Percentiles rank a stretch among this genome's conserved stretches.
Evolutionary conservation across 73 alveolate genomes (phyloP).

Genomic region (Durusdinium trenchii): DNA sequence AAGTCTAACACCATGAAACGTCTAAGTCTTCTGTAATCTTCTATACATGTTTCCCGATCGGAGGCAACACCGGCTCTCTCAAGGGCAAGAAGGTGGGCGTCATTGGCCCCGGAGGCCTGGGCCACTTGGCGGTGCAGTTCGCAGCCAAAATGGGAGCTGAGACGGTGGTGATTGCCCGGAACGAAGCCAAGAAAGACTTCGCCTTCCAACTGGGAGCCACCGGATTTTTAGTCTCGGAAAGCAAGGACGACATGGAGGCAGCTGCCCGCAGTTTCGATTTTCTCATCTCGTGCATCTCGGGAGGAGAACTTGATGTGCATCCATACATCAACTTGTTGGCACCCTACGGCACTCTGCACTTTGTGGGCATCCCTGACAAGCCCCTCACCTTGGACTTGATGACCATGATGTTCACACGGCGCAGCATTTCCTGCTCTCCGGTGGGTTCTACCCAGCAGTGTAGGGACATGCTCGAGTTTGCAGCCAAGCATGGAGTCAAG

Average conservation of each 20-base stretch:
- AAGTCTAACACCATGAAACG: too few species aligned
- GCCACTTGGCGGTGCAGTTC: conserved; percentile 25
- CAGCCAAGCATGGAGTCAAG: conserved; percentile 23
- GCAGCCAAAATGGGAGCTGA: conserved; percentile 46
- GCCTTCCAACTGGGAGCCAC: conserved; percentile 41
- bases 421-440: not conserved
- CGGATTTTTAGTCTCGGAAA: conserved; percentile 16
- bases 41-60: too few species aligned
- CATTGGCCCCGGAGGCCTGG: conserved; percentile 29
- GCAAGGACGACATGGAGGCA: conserved; percentile 35
- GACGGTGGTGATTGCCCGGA: conserved; percentile 32
- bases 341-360: conserved; percentile 21
- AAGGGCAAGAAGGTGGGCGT: conserved; percentile 37
- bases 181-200: conserved; percentile 15
- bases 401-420: conserved; percentile 32
- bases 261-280: conserved; percentile 40
- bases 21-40: too few species aligned
- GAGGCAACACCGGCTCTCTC: conserved; percentile 12
- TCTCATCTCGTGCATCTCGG: conserved; percentile 28
- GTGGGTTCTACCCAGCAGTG: conserved; percentile 39
- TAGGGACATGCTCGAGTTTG: conserved; percentile 16
- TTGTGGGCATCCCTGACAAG: conserved; percentile 32
- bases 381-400: conserved; percentile 19
- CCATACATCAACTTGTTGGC: conserved; percentile 46
- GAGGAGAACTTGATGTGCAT: conserved; percentile 40